Percentiles rank a stretch among this genome's conserved stretches.
Conservation (phyloP, 176 grass and related monocot genomes). For the Eleusine coracana region DNA sequence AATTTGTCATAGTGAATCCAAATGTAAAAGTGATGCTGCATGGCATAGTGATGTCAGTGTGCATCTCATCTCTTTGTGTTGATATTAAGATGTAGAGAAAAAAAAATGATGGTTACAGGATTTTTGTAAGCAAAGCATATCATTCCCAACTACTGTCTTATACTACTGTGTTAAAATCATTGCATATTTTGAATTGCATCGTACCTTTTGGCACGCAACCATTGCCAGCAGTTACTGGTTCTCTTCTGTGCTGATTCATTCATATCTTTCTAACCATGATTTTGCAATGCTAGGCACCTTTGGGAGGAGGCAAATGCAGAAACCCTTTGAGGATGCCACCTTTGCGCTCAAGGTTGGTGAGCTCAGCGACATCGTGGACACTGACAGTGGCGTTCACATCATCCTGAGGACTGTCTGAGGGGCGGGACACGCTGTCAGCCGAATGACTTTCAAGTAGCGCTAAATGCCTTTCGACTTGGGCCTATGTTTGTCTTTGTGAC, state of each 20-base stretch:
- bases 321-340: slow-evolving; percentile 86
- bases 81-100: neutral
- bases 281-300: slow-evolving; percentile 57
- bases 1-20: neutral
- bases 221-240: no score
- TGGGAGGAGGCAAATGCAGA: slow-evolving; percentile 91
- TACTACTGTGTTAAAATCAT: neutral
- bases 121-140: neutral
- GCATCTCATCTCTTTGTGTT: slow-evolving; percentile 17
- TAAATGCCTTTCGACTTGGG: slow-evolving; percentile 1
- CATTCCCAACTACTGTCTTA: neutral
- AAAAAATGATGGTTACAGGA: neutral
- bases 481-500: slow-evolving; percentile 17
- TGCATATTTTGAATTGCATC: neutral
- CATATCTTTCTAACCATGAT: slow-evolving; percentile 4
- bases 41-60: neutral
- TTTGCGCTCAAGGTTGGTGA: slow-evolving; percentile 73
- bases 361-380: slow-evolving; percentile 80
- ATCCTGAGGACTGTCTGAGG: slow-evolving; percentile 78
- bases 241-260: neutral
- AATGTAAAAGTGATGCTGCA: neutral
- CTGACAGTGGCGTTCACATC: slow-evolving; percentile 89
- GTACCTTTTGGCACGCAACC: neutral
- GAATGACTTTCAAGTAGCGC: neutral
- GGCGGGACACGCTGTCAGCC: neutral